Percentiles rank a stretch among this genome's conserved stretches.
Conservation (phyloP, 2,329 filamentous ascomycete species). For the Cladophialophora carrionii region DNA sequence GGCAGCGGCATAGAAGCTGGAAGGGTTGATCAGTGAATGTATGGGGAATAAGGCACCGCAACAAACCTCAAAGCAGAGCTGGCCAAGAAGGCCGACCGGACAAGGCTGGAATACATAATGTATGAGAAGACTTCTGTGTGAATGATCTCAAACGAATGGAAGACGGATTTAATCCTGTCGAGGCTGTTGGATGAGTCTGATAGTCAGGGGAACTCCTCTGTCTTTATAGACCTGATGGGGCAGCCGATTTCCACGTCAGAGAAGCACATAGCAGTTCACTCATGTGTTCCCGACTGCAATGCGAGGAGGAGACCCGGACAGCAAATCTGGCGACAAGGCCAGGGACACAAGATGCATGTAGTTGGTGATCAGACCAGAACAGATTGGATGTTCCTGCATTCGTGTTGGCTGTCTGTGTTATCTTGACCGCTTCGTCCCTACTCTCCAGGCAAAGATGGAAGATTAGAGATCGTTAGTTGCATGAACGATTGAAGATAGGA, state of each 20-base stretch:
- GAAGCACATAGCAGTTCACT: not conserved
- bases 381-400: not conserved
- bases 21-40: not conserved
- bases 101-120: slow-evolving; percentile 1
- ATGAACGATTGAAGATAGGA: not conserved
- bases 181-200: not conserved
- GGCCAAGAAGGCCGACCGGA: slow-evolving; percentile 1
- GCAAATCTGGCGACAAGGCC: not conserved
- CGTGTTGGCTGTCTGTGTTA: not conserved
- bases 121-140: not conserved
- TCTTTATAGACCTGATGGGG: not conserved
- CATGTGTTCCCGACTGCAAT: not conserved
- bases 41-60: too few species aligned
- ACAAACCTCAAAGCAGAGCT: slow-evolving; percentile 9
- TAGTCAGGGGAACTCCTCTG: too few species aligned
- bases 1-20: not conserved
- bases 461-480: not conserved
- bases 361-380: not conserved
- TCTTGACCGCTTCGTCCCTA: not conserved
- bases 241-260: not conserved
- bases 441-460: not conserved
- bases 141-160: slow-evolving; percentile 9
- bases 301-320: not conserved
- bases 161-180: slow-evolving; percentile 13
- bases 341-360: not conserved